These are phyloP conservation scores for Tricholoma saponaceum DNA, from an alignment of 768 basidiomycete genomes.

Conservation along the genomic window DNA sequence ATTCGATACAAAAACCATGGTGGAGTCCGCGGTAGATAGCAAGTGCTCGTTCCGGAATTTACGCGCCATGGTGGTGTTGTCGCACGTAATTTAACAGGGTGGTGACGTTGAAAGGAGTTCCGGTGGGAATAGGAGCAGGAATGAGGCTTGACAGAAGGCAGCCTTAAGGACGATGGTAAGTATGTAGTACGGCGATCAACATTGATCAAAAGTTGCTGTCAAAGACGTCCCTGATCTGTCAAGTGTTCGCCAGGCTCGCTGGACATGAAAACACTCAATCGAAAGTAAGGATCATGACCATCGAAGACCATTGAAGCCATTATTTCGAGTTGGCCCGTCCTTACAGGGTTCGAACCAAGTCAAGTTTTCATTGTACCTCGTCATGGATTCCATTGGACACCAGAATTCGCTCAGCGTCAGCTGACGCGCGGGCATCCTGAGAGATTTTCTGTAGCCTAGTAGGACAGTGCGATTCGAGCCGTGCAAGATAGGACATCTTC, in stretches of 20 bases:
- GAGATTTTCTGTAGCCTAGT: not conserved
- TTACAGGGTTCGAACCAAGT: not conserved
- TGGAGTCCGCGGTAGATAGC: not conserved
- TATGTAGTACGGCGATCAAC: not conserved
- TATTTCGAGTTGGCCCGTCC: too few relatives aligned
- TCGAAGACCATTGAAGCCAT: not conserved
- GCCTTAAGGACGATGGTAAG: not conserved
- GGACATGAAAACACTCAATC: not conserved
- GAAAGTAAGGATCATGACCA: not conserved
- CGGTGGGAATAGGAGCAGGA: not conserved
- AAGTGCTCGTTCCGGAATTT: not conserved
- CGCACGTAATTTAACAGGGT: not conserved
- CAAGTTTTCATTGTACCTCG: not conserved
- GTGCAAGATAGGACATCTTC: too few relatives aligned
- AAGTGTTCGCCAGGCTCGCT: not conserved
- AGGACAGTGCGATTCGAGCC: too few relatives aligned
- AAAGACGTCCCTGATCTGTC: not conserved
- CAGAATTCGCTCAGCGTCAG: too few relatives aligned
- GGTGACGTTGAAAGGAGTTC: not conserved
- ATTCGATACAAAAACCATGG: not conserved
- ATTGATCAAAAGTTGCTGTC: not conserved
- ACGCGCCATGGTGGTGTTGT: not conserved
- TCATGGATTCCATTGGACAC: too few relatives aligned
- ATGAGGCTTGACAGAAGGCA: not conserved
- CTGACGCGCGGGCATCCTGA: not conserved